Evolutionary conservation across 805 yeast genomes (phyloP).

Genomic region (Barnettozyma botsteinii): DNA sequence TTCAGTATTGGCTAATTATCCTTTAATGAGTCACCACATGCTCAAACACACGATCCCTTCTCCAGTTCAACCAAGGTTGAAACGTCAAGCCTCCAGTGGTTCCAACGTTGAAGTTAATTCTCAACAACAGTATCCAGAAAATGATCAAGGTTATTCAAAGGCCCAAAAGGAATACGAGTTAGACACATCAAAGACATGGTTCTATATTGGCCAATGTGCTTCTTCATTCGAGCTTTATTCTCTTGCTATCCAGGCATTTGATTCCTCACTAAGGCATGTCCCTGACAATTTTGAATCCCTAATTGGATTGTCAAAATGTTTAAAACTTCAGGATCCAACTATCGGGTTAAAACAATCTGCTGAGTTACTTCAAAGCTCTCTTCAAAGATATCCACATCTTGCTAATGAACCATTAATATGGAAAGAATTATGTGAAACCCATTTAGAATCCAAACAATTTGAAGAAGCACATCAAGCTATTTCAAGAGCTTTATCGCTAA

Average conservation of each 20-base stretch:
- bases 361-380: slow-evolving; percentile 18
- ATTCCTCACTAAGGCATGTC: slow-evolving; percentile 18
- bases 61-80: slow-evolving; percentile 13
- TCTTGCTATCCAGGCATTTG: slow-evolving; percentile 20
- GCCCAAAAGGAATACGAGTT: slow-evolving; percentile 9
- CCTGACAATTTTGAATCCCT: slow-evolving; percentile 22
- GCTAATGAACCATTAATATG: slow-evolving; percentile 36
- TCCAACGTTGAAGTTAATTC: background rate
- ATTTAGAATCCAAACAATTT: slow-evolving; percentile 38
- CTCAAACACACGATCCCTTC: slow-evolving; percentile 17
- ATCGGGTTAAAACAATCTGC: slow-evolving; percentile 16
- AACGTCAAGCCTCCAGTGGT: slow-evolving; percentile 13
- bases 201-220: slow-evolving; percentile 22
- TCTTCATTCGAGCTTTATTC: slow-evolving; percentile 15
- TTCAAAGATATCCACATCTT: slow-evolving; percentile 31
- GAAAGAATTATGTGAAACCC: slow-evolving; percentile 49
- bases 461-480: slow-evolving; percentile 49
- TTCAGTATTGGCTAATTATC: too few species aligned
- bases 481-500: slow-evolving; percentile 35
- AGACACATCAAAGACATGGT: slow-evolving; percentile 20
- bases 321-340: slow-evolving; percentile 13
- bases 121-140: slow-evolving; percentile 3
- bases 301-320: slow-evolving; percentile 12
- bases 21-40: slow-evolving; percentile 11
- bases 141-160: slow-evolving; percentile 1